A percentile compares a stretch with the other conserved stretches of the same genome.
Evolutionary conservation across 2,329 filamentous ascomycete species (phyloP).

Genomic region (Penicillium sp.): DNA sequence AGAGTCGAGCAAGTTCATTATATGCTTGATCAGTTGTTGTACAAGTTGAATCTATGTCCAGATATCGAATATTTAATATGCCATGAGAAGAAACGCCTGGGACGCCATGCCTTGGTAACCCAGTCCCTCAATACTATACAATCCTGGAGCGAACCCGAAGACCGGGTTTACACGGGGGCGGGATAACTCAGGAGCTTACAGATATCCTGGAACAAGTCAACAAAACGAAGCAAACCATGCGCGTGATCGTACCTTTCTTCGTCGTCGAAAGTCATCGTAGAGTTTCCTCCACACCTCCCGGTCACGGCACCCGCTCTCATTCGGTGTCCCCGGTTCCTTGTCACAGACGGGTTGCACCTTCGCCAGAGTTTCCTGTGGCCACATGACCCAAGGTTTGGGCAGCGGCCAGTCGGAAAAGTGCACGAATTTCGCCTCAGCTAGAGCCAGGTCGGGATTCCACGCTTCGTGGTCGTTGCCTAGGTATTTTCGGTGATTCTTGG

Average conservation of each 20-base stretch:
- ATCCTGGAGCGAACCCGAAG: background rate
- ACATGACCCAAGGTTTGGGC: slow-evolving; percentile 62
- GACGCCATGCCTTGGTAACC: background rate
- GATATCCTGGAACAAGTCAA: slow-evolving; percentile 25
- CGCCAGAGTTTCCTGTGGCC: slow-evolving; percentile 33
- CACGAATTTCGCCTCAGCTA: slow-evolving; percentile 63
- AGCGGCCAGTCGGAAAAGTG: slow-evolving; percentile 72
- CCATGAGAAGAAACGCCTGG: background rate
- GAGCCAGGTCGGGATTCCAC: slow-evolving; percentile 59
- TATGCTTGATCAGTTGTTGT: background rate
- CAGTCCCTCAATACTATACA: background rate
- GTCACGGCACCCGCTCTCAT: slow-evolving; percentile 39
- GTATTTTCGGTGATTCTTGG: slow-evolving; percentile 52
- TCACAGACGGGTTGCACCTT: slow-evolving; percentile 36
- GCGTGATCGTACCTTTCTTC: slow-evolving; percentile 26
- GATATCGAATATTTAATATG: background rate
- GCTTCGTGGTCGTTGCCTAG: slow-evolving; percentile 50
- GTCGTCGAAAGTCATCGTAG: slow-evolving; percentile 38
- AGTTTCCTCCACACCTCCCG: slow-evolving; percentile 38
- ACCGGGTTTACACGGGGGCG: slow-evolving; percentile 29
- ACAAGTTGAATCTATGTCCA: background rate
- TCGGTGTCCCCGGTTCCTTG: slow-evolving; percentile 32
- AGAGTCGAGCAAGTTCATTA: background rate
- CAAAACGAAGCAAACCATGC: background rate
- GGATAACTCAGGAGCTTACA: slow-evolving; percentile 39